Evolutionary conservation across 2,329 filamentous ascomycete species (phyloP), one percentile per base, ranked within the genome.

Genomic region (Camillea tinctor): DNA sequence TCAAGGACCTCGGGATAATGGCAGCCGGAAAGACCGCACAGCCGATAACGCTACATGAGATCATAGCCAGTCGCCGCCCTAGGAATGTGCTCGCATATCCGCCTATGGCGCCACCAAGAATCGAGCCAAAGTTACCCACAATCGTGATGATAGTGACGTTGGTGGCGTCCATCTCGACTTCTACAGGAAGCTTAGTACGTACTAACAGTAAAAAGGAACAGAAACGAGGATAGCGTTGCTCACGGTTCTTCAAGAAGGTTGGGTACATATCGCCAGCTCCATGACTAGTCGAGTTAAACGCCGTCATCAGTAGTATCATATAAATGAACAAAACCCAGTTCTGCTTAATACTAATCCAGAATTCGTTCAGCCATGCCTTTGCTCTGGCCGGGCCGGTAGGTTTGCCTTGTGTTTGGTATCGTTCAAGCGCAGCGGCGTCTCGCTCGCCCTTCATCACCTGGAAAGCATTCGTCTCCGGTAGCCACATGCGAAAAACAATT

Each of bases 321-420:
- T 64, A 65, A 54, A 64, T 50, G 52, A 65, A 65, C 4, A 65
- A 24, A 23, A 64, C 44, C 64, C 64, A 65, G 30, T 64, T 65
- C 44, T 62, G 57, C 24, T 21, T 50, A 21, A 65, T 55, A 30
- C 44, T 54, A 17, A 26, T n/a, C 23, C 54, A 50, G 17, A 60
- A 54, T 5, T 65, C 64, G 48, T 54, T 50, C 23, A 64, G 36
- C 64, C 64, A 65, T 9, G 56, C 56, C 48, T 50, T 64, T n/a
- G 61, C 54, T 4, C 51, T 26, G 11, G 26, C 40, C 36, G 7
- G 17, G 36, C 2, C 36, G 13, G 49, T 17, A 23, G 57, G 17
- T 24, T 53, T 59, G 2, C 26, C 20, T 1, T 40, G 50, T 3
- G 54, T 48, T 11, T 20, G 54, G 23, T 60, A 48, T 30, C 24